Conservation (phyloP, 331 rosid genomes). For the Cydonia oblonga region DNA sequence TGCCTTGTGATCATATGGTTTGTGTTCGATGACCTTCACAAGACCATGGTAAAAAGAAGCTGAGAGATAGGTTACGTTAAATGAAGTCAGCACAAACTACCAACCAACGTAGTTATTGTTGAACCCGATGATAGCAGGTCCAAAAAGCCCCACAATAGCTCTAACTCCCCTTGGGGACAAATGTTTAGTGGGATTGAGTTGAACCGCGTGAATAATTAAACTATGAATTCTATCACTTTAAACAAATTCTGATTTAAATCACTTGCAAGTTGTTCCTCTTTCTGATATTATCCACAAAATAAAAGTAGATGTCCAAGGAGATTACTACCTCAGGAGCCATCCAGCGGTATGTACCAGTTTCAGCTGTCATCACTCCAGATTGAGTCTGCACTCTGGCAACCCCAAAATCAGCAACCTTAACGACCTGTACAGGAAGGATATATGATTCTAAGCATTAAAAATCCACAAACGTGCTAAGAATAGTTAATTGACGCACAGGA, state of each 20-base stretch:
- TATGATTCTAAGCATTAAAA: conserved; percentile 5
- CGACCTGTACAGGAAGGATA: conserved; percentile 47
- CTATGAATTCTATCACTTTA: background rate
- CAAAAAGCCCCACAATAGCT: background rate
- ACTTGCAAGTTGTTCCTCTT: background rate
- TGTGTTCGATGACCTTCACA: conserved; percentile 94
- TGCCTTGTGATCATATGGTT: conserved; percentile 92
- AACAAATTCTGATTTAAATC: background rate
- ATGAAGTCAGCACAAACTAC: background rate
- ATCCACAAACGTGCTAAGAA: background rate
- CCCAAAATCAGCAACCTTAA: conserved; percentile 99
- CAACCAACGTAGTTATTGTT: background rate
- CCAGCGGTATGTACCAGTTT: conserved; percentile 99
- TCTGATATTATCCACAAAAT: background rate
- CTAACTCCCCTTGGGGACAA: background rate
- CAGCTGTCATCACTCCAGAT: conserved; percentile 99
- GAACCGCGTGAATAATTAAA: background rate
- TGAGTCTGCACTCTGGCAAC: conserved; percentile 96
- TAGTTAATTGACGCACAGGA: background rate
- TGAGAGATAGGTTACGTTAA: background rate
- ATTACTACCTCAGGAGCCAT: conserved; percentile 97
- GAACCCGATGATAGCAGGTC: background rate
- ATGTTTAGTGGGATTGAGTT: background rate
- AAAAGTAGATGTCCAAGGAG: background rate
- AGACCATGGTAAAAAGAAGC: conserved; percentile 3